Percentiles rank a stretch among this genome's conserved stretches.
Evolutionary conservation across 495 filamentous ascomycete species (phyloP).

Genomic region (Aspergillus conjunctus): DNA sequence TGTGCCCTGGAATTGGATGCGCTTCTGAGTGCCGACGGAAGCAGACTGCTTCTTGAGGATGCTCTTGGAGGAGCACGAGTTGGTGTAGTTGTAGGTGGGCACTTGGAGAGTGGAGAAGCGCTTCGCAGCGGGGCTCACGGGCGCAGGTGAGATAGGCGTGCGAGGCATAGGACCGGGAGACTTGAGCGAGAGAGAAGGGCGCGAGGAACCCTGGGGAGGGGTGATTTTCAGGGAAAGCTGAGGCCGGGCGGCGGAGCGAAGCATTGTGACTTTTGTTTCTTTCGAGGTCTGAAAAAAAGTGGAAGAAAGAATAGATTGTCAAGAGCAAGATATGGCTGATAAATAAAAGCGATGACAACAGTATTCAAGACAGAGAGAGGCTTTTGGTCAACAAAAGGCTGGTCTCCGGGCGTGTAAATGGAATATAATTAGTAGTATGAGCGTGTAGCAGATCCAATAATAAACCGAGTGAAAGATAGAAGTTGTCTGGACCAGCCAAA

Average conservation of each 20-base stretch:
- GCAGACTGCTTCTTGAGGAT: conserved; percentile 52
- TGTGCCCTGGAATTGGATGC: conserved; percentile 49
- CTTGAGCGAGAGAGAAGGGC: conserved; percentile 46
- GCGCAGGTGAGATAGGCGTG: conserved; percentile 48
- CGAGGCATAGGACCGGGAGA: conserved; percentile 47
- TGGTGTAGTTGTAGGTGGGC: conserved; percentile 47
- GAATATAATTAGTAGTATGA: not conserved
- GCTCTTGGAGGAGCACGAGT: conserved; percentile 52
- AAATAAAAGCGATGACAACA: conserved; percentile 4
- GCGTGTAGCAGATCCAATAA: conserved; percentile 9
- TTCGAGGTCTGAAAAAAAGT: not conserved
- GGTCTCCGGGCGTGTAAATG: conserved; percentile 3
- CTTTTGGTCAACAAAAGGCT: conserved; percentile 18
- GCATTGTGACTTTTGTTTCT: conserved; percentile 11
- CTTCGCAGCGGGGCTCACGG: conserved; percentile 43
- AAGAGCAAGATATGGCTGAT: not conserved
- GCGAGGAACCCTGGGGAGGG: conserved; percentile 38
- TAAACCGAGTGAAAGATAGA: conserved; percentile 15
- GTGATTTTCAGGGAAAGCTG: conserved; percentile 54
- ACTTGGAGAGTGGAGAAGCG: conserved; percentile 47
- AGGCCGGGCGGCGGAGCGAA: conserved; percentile 38
- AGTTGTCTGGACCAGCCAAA: conserved; percentile 20
- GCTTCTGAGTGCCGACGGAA: conserved; percentile 35
- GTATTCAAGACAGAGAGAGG: conserved; percentile 1
- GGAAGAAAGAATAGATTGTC: not conserved